A percentile compares a stretch with the other conserved stretches of the same genome.
Conservation (phyloP, 2,329 filamentous ascomycete species). For the Arthrinium puccinioides region DNA sequence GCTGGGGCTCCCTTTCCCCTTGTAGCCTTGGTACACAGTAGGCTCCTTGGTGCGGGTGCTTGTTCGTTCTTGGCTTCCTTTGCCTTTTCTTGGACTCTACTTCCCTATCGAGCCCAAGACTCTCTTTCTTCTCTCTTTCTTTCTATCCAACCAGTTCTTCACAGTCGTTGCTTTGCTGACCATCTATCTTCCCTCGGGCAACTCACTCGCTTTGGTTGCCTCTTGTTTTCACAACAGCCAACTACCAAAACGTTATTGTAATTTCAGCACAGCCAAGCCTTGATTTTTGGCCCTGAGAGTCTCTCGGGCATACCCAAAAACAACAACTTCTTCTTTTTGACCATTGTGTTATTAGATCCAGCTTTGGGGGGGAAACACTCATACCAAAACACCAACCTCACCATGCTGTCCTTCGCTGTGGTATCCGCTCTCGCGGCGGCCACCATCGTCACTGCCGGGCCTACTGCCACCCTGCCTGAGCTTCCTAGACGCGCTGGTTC, state of each 20-base stretch:
- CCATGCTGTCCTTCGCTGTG: conserved; percentile 42
- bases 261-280: conserved; percentile 4
- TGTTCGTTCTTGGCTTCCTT: conserved; percentile 1
- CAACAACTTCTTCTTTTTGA: neutral
- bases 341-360: neutral
- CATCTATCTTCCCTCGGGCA: conserved; percentile 14
- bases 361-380: neutral
- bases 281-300: neutral
- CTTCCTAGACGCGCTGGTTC: conserved; percentile 42
- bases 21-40: no score
- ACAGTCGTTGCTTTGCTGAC: conserved; percentile 14
- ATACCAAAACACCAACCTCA: conserved; percentile 11
- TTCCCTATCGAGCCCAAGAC: neutral
- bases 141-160: conserved; percentile 4
- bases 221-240: conserved; percentile 7
- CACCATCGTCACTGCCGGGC: conserved; percentile 35
- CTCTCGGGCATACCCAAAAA: neutral
- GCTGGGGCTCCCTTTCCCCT: no score
- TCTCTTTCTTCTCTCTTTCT: conserved; percentile 8
- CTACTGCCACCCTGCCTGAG: conserved; percentile 41
- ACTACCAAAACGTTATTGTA: conserved; percentile 3
- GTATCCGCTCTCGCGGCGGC: conserved; percentile 41
- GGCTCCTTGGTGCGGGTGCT: no score
- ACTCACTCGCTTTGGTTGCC: conserved; percentile 21
- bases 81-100: neutral